Base-by-base conservation (phyloP, 257 asterid species). In the Fraxinus excelsior region DNA sequence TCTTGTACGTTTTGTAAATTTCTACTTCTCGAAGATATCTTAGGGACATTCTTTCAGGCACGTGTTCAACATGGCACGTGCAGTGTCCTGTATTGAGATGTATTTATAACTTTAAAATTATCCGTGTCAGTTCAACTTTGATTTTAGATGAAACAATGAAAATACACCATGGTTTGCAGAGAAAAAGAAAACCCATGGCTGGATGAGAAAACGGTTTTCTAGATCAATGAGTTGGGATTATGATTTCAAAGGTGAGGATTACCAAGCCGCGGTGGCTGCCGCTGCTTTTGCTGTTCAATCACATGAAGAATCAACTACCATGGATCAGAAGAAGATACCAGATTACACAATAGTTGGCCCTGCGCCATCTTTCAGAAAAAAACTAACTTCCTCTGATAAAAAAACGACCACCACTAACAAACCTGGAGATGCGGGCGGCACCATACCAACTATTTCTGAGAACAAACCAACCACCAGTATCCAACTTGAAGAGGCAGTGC, bases 211-310 rank as follows among this genome's bases (percentile, higher is more conserved):
- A 83, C 88, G 80, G 82, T 80, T 86, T 14, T 75, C 84, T 1
- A 74, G 81, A 76, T 75, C 78, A 40, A 81, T 77, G 85, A 77
- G 81, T 60, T 70, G 37, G 9, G 85, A 82, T 67, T 72, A 67
- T 49, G 87, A 83, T 42, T 71, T 78, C 21, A 71, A 51, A 13
- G 79, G 72, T 0, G 78, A 46, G 29, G 89, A 79, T 18, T 85
- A 85, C 60, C 80, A 72, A 6, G 72, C 76, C 14, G 91, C 89
- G 29, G 84, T 85, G 60, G 91, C 87, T 4, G 89, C 86, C 6
- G 86, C 89, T 67, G 89, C 89, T 40, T 85, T 76, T 71, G 91
- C 91, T 25, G 67, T 87, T 70, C 71, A 78, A 68, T 72, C 86
- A 23, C 80, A 76, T 14, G 86, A 87, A 79, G 82, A 79, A 58